These are phyloP conservation scores for Neonectria hederae DNA, from an alignment of 2,329 filamentous ascomycete species.

Conservation along the genomic window DNA sequence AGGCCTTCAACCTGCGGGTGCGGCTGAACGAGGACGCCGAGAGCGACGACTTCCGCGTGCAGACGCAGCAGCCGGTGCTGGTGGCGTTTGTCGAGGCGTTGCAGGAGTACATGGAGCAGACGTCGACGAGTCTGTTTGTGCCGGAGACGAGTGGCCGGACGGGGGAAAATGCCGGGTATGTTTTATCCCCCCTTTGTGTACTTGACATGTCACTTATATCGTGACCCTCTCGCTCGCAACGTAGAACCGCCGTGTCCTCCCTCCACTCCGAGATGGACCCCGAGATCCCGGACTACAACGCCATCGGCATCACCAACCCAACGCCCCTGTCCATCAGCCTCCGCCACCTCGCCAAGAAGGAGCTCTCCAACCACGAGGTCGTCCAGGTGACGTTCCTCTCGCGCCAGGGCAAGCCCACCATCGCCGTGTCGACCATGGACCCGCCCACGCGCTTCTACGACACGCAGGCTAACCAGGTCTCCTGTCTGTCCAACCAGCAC, in stretches of 20 bases:
- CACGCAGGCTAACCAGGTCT: constrained; percentile 33
- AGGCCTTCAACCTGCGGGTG: constrained; percentile 32
- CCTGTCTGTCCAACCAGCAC: constrained; percentile 34
- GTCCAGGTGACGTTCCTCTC: constrained; percentile 34
- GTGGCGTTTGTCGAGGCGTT: constrained; percentile 37
- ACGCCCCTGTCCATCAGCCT: constrained; percentile 38
- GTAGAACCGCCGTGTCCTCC: constrained; percentile 37
- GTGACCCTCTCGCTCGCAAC: not conserved
- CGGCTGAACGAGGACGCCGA: constrained; percentile 30
- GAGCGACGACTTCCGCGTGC: constrained; percentile 34
- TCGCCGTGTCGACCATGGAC: constrained; percentile 39
- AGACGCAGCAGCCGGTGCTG: constrained; percentile 28
- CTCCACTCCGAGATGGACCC: constrained; percentile 35
- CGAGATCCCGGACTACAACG: constrained; percentile 39
- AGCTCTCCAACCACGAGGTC: constrained; percentile 39
- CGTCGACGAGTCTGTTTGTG: constrained; percentile 17
- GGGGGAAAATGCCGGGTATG: constrained; percentile 24
- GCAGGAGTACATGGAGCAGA: constrained; percentile 39
- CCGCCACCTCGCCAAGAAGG: constrained; percentile 40
- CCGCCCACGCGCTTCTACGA: constrained; percentile 41
- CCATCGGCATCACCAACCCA: constrained; percentile 40
- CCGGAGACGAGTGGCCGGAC: constrained; percentile 22
- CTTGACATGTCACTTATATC: not conserved
- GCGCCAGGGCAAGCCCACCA: constrained; percentile 29
- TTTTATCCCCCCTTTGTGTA: too few species aligned